Evolutionary conservation across 1,284 basidiomycete species (phyloP), one percentile per base, ranked within the genome.

Genomic region (Apiotrichum mycotoxinovorans): DNA sequence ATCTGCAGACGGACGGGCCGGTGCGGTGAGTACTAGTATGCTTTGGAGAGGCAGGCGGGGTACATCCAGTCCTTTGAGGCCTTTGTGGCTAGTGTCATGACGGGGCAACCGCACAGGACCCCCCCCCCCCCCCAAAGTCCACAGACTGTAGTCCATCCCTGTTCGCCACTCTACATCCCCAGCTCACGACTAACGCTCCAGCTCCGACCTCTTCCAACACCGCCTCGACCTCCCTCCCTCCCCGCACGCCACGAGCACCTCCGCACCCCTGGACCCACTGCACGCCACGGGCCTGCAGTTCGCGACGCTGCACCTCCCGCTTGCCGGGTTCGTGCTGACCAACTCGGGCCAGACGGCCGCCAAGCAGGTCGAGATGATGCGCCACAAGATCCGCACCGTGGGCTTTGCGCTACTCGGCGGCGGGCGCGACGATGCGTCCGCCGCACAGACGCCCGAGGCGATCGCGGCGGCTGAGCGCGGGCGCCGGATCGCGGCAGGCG

Each of bases 201-300:
- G 74, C 44, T 78, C 77, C 35, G 80, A 81, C 62, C 66, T 81
- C n/a, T 81, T 77, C 64, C 80, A 81, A 66, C 79, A 80, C 60
- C 79, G 80, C 2, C 73, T 81, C 12, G 75, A 73, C 25, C 66
- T 81, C 26, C 73, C 74, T 1, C 62, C 71, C 0, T 54, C 65
- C 22, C 46, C 67, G 1, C 44, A 66, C 8, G 67, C 72, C 1
- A 62, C 68, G 3, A 22, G 55, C 22, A 63, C 65, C 25, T 52
- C 58, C 8, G 34, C 61, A 1, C 57, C 67, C 7, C 60, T 70
- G 12, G 62, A 70, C 38, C 70, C 69, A 10, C 41, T 53, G 20
- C 51, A 54, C 14, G 52, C 58, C 20, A 64, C 62, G n/a, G 52
- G 58, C 10, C 66, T 68, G 52, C 61, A 67, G 40, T 80, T 79